phyloP scores from a whole-genome alignment of 2,329 filamentous ascomycete species.

The Coniochaeta sp. region DNA sequence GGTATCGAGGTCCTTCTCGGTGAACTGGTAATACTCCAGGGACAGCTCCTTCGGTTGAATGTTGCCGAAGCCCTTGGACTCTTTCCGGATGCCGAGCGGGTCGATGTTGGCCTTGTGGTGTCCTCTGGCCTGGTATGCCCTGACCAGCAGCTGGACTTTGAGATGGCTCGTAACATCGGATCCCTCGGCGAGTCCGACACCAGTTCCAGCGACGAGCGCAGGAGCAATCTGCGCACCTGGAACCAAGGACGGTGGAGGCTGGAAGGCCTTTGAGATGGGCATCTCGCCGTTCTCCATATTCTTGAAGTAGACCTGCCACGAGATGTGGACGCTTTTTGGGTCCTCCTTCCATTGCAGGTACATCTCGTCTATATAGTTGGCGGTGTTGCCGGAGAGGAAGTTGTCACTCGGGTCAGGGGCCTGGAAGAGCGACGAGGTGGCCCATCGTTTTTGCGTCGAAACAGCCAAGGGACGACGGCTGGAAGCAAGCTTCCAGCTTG shows the following conservation, averaged over 20 bases:
- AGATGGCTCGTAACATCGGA: conserved; percentile 90
- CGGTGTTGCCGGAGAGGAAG: conserved; percentile 93
- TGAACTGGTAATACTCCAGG: conserved; percentile 91
- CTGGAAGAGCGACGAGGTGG: conserved; percentile 41
- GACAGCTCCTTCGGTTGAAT: conserved; percentile 86
- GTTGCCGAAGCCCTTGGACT: conserved; percentile 77
- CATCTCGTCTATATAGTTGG: conserved; percentile 99
- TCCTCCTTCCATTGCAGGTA: conserved; percentile 96
- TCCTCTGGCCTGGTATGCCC: conserved; percentile 94
- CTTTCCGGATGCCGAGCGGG: conserved; percentile 84
- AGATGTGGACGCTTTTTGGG: conserved; percentile 88
- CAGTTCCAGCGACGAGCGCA: conserved; percentile 61
- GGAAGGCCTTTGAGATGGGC: conserved; percentile 95
- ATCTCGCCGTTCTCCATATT: conserved; percentile 99
- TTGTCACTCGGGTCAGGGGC: conserved; percentile 80
- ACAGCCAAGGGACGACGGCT: conserved; percentile 42
- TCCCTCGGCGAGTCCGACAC: conserved; percentile 57
- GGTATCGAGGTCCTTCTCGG: conserved; percentile 84
- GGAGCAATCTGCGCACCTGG: conserved; percentile 75
- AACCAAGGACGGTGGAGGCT: conserved; percentile 86
- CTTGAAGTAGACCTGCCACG: conserved; percentile 98
- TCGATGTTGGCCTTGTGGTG: conserved; percentile 99
- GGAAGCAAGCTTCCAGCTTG: conserved; percentile 33
- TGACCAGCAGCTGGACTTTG: conserved; percentile 94
- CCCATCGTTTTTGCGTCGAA: conserved; percentile 43